Conservation (phyloP, 345 rosid species). For the Tarenaya hassleriana region DNA sequence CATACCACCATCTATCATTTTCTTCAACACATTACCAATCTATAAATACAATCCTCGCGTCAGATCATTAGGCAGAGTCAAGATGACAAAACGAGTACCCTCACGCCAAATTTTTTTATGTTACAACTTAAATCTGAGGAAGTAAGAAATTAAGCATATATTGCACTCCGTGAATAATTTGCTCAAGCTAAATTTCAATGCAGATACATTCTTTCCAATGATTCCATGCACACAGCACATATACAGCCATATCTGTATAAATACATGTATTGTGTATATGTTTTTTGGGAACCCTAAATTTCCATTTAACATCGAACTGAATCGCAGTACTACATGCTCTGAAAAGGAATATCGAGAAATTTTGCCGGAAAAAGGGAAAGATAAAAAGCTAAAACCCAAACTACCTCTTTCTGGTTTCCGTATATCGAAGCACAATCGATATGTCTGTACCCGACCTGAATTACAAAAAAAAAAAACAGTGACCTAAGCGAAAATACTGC, state of each 20-base stretch:
- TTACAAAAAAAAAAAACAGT: background rate
- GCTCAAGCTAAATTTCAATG: too few relatives aligned
- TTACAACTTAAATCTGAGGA: background rate
- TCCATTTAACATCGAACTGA: too few relatives aligned
- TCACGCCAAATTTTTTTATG: background rate
- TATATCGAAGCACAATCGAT: conserved; percentile 38
- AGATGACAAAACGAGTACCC: conserved; percentile 4
- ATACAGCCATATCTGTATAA: too few relatives aligned
- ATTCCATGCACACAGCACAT: too few relatives aligned
- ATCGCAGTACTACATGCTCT: too few relatives aligned
- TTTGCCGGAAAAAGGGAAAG: background rate
- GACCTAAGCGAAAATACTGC: too few relatives aligned
- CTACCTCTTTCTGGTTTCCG: conserved; percentile 39
- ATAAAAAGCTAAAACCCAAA: background rate
- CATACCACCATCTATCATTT: conserved; percentile 30
- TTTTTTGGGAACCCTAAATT: too few relatives aligned
- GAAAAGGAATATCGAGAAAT: background rate
- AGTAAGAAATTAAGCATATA: background rate
- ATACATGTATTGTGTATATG: too few relatives aligned
- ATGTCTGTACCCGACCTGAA: conserved; percentile 36
- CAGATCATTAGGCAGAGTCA: background rate
- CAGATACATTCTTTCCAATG: too few relatives aligned
- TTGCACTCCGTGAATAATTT: too few relatives aligned
- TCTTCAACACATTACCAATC: conserved; percentile 38
- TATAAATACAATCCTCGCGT: conserved; percentile 15